Conservation (phyloP, 371 early-diverging fungal genomes). For the Syncephalastrum racemosum region DNA sequence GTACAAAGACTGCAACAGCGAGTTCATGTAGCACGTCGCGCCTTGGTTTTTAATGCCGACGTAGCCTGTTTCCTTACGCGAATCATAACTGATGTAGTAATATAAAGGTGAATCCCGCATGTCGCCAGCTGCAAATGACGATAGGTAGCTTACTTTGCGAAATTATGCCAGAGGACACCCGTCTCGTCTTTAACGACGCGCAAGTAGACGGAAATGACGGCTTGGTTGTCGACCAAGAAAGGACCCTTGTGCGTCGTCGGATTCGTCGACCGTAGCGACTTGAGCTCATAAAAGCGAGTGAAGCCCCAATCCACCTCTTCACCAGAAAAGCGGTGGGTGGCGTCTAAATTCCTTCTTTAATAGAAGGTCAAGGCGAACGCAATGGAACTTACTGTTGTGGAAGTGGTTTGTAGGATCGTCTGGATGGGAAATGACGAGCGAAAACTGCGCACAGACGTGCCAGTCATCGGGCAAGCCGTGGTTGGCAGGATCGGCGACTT, state of each 20-base stretch:
- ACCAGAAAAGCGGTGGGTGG: conserved; percentile 83
- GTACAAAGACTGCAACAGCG: conserved; percentile 96
- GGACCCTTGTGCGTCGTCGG: conserved; percentile 43
- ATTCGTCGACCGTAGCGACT: conserved; percentile 40
- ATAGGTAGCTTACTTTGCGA: conserved; percentile 59
- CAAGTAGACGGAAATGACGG: conserved; percentile 75
- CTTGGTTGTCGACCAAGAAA: conserved; percentile 65
- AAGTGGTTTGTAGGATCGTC: conserved; percentile 69
- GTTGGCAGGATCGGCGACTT: conserved; percentile 67
- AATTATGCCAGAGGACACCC: conserved; percentile 94
- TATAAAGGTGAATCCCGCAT: neutral
- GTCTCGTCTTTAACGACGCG: conserved; percentile 86
- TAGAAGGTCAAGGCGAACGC: neutral
- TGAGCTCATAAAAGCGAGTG: conserved; percentile 70
- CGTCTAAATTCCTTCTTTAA: conserved; percentile 37
- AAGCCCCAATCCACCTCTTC: conserved; percentile 96
- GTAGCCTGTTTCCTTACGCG: conserved; percentile 87
- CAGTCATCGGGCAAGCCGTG: conserved; percentile 64
- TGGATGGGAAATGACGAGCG: conserved; percentile 77
- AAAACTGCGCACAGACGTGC: conserved; percentile 91
- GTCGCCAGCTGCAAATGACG: too few relatives aligned
- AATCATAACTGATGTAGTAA: conserved; percentile 79
- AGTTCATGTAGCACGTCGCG: conserved; percentile 99
- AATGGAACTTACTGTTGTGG: conserved; percentile 54
- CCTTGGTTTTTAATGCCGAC: conserved; percentile 98